Base-by-base conservation (phyloP, 306 rosid species). In the Astragalus membranaceus region DNA sequence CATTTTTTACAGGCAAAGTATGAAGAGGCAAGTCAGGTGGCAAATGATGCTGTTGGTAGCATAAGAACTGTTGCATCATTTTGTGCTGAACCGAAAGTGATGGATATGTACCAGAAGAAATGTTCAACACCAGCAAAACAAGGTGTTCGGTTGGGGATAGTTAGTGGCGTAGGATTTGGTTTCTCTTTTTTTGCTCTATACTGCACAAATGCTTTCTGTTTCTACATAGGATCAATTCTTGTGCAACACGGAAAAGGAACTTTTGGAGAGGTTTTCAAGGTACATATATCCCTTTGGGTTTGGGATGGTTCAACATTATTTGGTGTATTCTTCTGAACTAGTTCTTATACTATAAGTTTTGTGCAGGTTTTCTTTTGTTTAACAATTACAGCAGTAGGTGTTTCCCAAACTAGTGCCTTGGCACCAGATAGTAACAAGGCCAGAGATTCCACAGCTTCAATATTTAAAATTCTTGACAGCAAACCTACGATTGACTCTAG, bases 11-110 rank as follows among this genome's bases (percentile, higher is more conserved):
- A 83, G 95, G 71, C 70, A 42, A 82, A 82, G 92, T 92, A 89
- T 73, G 98, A 92, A 83, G 95, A 92, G 73, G 96, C 98, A 8
- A 88, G 98, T 69, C 93, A 92, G 48, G 89, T 92, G 32, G 98
- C 96, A 67, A 92, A 82, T 59, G 98, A 92, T 50, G 98, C 98
- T 1, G 92, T 92, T 5, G 78, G 96, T 43, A 79, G 98, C 84
- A 89, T 92, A 6, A 76, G 98, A 85, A 89, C 96, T 2, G 88
- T 92, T 26, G 98, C 96, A 50, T 90, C 96, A 64, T 92, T 92
- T 75, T 88, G 96, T 72, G 84, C 98, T 7, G 98, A 92, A 58
- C 48, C 71, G 37, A 92, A 92, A 79, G 96, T 92, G 57, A 86
- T 88, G 89, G 87, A 81, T 10, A 72, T 87, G 75, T 92, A 86